Percentiles rank a stretch among this genome's conserved stretches.
Conservation (phyloP, 1,139 yeast species). For the Trichomonascaceae sp. region DNA sequence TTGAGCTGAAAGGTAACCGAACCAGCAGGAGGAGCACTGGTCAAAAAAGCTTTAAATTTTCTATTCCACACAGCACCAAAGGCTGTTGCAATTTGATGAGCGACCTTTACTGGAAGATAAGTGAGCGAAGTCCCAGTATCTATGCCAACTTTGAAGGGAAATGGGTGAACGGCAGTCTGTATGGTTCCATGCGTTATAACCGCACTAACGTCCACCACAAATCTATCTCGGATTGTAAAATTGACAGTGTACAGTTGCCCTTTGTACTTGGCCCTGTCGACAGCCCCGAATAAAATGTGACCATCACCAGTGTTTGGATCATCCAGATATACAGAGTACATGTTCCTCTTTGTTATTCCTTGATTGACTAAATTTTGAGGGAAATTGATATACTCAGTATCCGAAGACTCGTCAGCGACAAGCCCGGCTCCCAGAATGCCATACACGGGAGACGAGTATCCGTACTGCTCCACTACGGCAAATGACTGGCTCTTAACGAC, state of each 20-base stretch:
- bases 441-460: conserved; percentile 32
- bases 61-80: conserved; percentile 21
- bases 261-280: conserved; percentile 48
- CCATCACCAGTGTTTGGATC: conserved; percentile 39
- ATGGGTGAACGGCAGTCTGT: conserved; percentile 19
- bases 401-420: conserved; percentile 31
- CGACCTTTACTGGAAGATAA: conserved; percentile 40
- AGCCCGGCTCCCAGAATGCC: conserved; percentile 54
- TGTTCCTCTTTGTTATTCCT: conserved; percentile 36
- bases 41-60: conserved; percentile 20
- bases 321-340: conserved; percentile 52
- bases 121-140: conserved; percentile 71
- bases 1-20: conserved; percentile 25
- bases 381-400: conserved; percentile 19
- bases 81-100: conserved; percentile 20
- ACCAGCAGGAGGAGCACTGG: conserved; percentile 14
- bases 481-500: conserved; percentile 37
- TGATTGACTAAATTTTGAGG: conserved; percentile 20
- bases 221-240: conserved; percentile 13
- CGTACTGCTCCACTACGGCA: conserved; percentile 39
- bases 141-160: conserved; percentile 29
- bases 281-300: conserved; percentile 52
- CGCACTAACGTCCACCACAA: conserved; percentile 16
- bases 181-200: conserved; percentile 11
- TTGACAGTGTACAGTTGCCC: conserved; percentile 39